Evolutionary conservation across 805 yeast species (phyloP).

Genomic region (Wickerhamomyces rabaulensis): DNA sequence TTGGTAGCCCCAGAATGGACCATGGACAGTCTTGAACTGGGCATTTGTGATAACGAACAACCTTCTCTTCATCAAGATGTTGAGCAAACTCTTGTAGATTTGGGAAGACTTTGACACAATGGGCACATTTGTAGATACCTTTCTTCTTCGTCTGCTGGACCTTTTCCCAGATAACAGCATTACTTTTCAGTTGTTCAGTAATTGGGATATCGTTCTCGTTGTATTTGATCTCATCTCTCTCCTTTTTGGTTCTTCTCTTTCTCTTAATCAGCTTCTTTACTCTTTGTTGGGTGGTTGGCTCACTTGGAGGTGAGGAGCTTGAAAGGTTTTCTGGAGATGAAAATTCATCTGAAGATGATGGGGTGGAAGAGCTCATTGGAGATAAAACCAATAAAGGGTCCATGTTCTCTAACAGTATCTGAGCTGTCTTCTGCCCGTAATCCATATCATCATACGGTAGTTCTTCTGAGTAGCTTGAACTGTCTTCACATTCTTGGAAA

Average conservation of each 20-base stretch:
- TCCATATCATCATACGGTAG: neutral
- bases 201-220: slow-evolving; percentile 2
- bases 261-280: neutral
- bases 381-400: neutral
- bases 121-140: slow-evolving; percentile 42
- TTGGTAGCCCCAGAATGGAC: slow-evolving; percentile 43
- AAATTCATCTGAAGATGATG: neutral
- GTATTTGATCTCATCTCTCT: neutral
- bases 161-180: slow-evolving; percentile 23
- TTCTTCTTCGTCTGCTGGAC: slow-evolving; percentile 32
- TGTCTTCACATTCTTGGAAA: neutral
- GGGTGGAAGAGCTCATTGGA: neutral
- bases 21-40: slow-evolving; percentile 43
- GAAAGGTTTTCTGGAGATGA: neutral
- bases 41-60: slow-evolving; percentile 38
- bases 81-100: slow-evolving; percentile 33
- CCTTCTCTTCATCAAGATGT: slow-evolving; percentile 38
- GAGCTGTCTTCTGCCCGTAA: slow-evolving; percentile 1
- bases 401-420: slow-evolving; percentile 1
- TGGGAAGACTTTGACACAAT: slow-evolving; percentile 37
- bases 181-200: slow-evolving; percentile 24
- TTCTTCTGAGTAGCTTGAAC: neutral
- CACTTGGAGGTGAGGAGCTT: neutral
- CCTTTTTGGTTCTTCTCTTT: neutral
- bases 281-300: neutral